A percentile compares a stretch with the other conserved stretches of the same genome.
Evolutionary conservation across 305 asterid genomes (phyloP).

Genomic region (Solanum chacoense): DNA sequence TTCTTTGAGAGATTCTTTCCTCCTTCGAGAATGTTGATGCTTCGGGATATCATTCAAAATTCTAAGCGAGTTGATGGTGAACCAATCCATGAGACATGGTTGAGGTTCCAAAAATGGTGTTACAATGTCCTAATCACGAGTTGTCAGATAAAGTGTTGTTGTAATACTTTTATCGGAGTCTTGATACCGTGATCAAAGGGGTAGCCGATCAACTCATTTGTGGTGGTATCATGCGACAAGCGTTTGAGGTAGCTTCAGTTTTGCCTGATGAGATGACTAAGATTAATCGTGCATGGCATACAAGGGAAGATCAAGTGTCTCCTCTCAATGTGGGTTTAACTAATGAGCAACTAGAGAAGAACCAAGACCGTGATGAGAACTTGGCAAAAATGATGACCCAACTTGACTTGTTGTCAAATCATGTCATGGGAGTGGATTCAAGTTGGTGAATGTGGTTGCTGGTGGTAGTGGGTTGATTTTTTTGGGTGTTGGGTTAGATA

Average conservation of each 20-base stretch:
- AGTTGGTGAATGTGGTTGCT: not conserved
- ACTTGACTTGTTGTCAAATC: not conserved
- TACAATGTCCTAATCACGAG: too few relatives aligned
- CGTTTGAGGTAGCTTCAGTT: not conserved
- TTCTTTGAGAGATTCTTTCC: not conserved
- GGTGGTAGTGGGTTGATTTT: not conserved
- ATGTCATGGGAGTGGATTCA: not conserved
- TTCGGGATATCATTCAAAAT: not conserved
- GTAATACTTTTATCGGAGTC: not conserved
- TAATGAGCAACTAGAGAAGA: not conserved
- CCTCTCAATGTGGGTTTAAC: not conserved
- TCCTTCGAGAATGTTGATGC: not conserved
- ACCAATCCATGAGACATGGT: not conserved
- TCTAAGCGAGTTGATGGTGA: not conserved
- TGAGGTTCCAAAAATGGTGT: not conserved
- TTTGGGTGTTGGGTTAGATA: not conserved
- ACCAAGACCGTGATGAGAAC: not conserved
- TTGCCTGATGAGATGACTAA: not conserved
- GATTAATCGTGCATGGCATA: not conserved
- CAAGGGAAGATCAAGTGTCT: not conserved
- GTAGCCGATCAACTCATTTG: not conserved
- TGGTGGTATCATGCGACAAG: not conserved
- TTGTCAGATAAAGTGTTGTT: too few relatives aligned
- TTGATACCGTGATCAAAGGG: not conserved
- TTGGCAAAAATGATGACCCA: not conserved